Evolutionary conservation across 345 rosid species (phyloP).

Genomic region (Acer yangbiense): DNA sequence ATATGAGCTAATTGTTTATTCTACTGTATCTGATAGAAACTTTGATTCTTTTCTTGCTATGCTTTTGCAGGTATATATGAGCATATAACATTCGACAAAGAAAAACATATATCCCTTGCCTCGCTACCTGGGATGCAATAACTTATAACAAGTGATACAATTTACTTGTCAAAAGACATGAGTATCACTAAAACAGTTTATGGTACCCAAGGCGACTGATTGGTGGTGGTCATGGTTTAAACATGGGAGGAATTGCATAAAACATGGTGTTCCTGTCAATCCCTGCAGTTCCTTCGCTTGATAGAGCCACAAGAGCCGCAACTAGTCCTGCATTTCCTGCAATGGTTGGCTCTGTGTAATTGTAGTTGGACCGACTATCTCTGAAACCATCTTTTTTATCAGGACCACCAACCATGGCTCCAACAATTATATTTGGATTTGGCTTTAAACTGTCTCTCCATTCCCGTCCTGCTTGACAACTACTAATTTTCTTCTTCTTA

Average conservation of each 20-base stretch:
- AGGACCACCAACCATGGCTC: constrained; percentile 99
- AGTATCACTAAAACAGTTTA: neutral
- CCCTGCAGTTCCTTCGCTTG: constrained; percentile 47
- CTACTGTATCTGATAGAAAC: neutral
- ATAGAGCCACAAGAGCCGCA: constrained; percentile 87
- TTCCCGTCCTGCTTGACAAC: constrained; percentile 94
- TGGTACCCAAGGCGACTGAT: neutral
- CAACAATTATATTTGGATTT: constrained; percentile 77
- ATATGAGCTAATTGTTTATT: neutral
- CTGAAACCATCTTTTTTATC: constrained; percentile 81
- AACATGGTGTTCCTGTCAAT: constrained; percentile 74
- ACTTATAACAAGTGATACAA: neutral
- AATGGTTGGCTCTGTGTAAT: constrained; percentile 93
- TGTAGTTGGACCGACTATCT: constrained; percentile 85
- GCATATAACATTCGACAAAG: constrained; percentile 47
- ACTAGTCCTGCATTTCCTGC: constrained; percentile 96
- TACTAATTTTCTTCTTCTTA: constrained; percentile 68
- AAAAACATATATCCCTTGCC: constrained; percentile 48
- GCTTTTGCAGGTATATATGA: constrained; percentile 49
- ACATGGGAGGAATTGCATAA: constrained; percentile 17
- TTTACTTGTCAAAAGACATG: neutral
- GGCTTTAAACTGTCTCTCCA: constrained; percentile 86
- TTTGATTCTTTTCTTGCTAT: neutral
- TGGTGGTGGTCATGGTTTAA: constrained; percentile 5
- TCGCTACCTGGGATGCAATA: constrained; percentile 54